Evolutionary conservation across 2,329 filamentous ascomycete species (phyloP).

Genomic region (Calycina herbarum): DNA sequence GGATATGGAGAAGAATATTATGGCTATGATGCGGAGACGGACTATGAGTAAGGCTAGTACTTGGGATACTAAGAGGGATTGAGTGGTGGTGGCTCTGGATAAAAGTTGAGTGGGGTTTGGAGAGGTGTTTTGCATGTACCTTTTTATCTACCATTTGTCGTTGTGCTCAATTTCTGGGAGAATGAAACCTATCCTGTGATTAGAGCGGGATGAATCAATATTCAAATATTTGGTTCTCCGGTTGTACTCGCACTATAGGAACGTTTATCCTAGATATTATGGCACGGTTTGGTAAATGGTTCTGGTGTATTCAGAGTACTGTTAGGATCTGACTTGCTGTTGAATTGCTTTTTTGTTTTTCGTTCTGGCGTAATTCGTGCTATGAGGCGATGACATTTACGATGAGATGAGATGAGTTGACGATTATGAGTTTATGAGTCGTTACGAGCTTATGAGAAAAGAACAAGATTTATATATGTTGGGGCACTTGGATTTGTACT

Average conservation of each 20-base stretch:
- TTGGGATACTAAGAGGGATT: constrained; percentile 24
- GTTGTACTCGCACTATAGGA: background rate
- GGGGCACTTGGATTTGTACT: too few relatives aligned
- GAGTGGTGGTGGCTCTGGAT: background rate
- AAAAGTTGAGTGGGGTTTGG: background rate
- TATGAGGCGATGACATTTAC: background rate
- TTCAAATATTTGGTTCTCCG: background rate
- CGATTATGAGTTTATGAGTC: background rate
- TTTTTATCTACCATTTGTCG: background rate
- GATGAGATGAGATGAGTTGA: background rate
- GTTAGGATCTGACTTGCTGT: background rate
- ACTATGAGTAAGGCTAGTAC: constrained; percentile 34
- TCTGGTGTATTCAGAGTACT: background rate
- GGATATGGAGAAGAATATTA: constrained; percentile 33
- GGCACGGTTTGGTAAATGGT: background rate
- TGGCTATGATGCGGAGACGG: constrained; percentile 32
- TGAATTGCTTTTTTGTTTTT: background rate
- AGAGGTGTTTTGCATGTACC: background rate
- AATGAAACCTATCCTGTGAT: background rate
- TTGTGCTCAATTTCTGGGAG: too few relatives aligned
- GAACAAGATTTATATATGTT: too few relatives aligned
- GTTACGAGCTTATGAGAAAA: too few relatives aligned
- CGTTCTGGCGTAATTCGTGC: background rate
- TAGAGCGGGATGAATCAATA: background rate
- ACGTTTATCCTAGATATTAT: background rate